Evolutionary conservation across 2,329 filamentous ascomycete species (phyloP).

Genomic region (Neofusicoccum sp.): DNA sequence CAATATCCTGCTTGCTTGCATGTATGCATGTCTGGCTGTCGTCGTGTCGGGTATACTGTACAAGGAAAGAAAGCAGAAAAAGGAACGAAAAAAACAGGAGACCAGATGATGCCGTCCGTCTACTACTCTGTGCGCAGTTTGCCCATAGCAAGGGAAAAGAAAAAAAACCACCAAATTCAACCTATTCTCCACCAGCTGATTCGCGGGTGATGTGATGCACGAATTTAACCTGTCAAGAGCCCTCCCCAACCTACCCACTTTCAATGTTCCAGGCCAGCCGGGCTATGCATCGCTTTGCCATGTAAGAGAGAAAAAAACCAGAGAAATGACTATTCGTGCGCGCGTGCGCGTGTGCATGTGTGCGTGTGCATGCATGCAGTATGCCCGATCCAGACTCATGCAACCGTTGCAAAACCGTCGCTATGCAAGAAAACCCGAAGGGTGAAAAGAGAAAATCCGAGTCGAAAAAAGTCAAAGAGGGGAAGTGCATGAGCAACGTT

Average conservation of each 20-base stretch:
- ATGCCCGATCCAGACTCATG: not conserved
- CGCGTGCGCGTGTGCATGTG: not conserved
- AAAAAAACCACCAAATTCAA: not conserved
- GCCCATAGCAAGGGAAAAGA: not conserved
- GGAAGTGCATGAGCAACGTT: not conserved
- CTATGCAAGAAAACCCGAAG: constrained; percentile 7
- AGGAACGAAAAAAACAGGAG: not conserved
- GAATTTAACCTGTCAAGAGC: not conserved
- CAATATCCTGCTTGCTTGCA: too few species aligned
- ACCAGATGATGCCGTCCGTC: not conserved
- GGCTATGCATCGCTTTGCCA: not conserved
- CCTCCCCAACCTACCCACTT: not conserved
- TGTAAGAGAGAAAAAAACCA: not conserved
- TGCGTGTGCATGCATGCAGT: not conserved
- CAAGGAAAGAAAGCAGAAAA: not conserved
- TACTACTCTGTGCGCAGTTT: not conserved
- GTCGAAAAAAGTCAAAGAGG: not conserved
- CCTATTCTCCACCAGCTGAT: too few species aligned
- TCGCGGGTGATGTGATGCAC: too few species aligned
- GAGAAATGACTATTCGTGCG: not conserved
- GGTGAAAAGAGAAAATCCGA: not conserved
- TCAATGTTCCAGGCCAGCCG: not conserved
- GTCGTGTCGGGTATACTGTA: constrained; percentile 13
- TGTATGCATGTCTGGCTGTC: constrained; percentile 1
- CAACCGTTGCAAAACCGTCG: constrained; percentile 5